Base-by-base conservation (phyloP, 1,284 basidiomycete species). In the Heterobasidion parviporum region DNA sequence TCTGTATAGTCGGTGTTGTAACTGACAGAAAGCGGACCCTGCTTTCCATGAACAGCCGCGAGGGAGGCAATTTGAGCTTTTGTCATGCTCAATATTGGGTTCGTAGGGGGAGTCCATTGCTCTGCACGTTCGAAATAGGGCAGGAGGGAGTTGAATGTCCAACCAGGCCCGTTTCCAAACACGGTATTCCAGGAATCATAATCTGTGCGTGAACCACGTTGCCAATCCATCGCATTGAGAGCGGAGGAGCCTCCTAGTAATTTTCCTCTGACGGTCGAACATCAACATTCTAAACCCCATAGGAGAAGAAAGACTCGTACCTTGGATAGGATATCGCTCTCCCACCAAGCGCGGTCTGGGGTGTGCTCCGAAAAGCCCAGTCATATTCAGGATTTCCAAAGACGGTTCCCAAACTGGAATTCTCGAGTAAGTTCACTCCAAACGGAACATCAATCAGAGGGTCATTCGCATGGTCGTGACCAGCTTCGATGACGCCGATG, bases 171-270 rank as follows among this genome's bases (percentile, higher is more conserved):
- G 14, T 60, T 60, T 12, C 50, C 54, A 4, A 60, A 50, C 36
- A 9, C 35, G 9, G 53, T 59, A 8, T 53, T 53, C 58, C 58
- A 59, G 18, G 45, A 34, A 18, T 59, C 58, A 15, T 59, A 59
- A 41, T 59, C 58, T 10, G 51, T 36, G 32, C 54, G 46, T 7
- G 58, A 59, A 8, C 53, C 58, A 15, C 57, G 58, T 41, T 59
- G 57, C 58, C 58, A 59, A 26, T 59, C 54, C 58, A 59, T 55
- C n/a, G 49, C 50, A 43, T 59, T 59, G 34, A 59, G 55, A 14
- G 58, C 58, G 6, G 53, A 59, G 33, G 58, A 59, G 5, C 58
- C 41, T 14, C 41, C 41, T 57, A n/a, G 59, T 50, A 35, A 59
- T 57, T 26, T 59, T 55, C 14, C 58, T 57, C 38, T 57, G 58